Percentiles rank a stretch among this genome's conserved stretches.
phyloP scores from a whole-genome alignment of 768 basidiomycete genomes.

The Lactifluus volemus region DNA sequence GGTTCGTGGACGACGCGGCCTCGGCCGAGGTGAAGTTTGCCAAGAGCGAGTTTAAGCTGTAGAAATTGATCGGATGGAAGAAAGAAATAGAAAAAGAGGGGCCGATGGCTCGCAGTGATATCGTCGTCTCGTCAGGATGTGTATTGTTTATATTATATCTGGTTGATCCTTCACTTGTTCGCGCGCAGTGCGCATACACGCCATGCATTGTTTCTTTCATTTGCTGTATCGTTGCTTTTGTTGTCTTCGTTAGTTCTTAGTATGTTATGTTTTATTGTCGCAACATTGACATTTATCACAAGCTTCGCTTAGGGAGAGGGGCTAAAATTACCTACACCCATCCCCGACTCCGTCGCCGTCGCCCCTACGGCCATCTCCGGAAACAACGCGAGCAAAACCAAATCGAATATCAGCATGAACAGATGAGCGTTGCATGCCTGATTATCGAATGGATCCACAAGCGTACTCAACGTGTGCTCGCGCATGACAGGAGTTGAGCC shows the following conservation, averaged over 20 bases:
- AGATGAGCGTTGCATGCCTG: slow-evolving; percentile 74
- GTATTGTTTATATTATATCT: not conserved
- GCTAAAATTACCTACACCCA: not conserved
- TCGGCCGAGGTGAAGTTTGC: slow-evolving; percentile 51
- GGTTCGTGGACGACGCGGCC: slow-evolving; percentile 91
- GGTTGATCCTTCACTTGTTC: not conserved
- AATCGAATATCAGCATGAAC: slow-evolving; percentile 63
- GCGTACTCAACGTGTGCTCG: slow-evolving; percentile 37
- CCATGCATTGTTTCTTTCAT: slow-evolving; percentile 4
- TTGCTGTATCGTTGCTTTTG: not conserved
- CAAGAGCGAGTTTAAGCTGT: slow-evolving; percentile 51
- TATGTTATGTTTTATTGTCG: not conserved
- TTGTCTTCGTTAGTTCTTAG: not conserved
- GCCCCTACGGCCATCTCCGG: slow-evolving; percentile 56
- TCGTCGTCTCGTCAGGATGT: not conserved
- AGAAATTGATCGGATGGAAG: slow-evolving; percentile 8
- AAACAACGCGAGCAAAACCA: slow-evolving; percentile 59
- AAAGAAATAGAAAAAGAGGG: not conserved
- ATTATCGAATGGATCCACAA: slow-evolving; percentile 54
- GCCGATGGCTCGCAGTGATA: not conserved
- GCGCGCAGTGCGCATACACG: slow-evolving; percentile 6
- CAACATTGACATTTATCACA: not conserved
- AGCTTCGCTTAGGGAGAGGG: not conserved
- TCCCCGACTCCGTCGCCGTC: not conserved
- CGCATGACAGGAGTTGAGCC: slow-evolving; percentile 39